These are phyloP conservation scores for Athelia sp. DNA, from an alignment of 1,284 basidiomycete genomes.

Conservation along the genomic window DNA sequence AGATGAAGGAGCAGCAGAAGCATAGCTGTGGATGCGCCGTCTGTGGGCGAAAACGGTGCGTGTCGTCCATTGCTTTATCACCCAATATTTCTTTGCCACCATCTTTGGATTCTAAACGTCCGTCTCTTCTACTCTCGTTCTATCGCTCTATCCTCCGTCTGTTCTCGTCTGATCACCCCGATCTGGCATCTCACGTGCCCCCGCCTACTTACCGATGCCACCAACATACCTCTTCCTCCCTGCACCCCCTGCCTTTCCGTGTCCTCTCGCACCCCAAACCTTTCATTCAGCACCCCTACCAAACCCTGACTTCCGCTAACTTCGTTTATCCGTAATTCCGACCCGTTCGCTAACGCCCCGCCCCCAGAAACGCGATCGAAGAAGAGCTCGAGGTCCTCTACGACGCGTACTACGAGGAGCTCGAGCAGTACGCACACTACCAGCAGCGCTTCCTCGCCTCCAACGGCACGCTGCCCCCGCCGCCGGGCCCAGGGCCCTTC, in stretches of 20 bases:
- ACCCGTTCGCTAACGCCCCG: conserved; percentile 17
- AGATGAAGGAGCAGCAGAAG: conserved; percentile 99
- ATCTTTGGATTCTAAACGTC: too few relatives aligned
- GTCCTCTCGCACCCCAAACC: too few relatives aligned
- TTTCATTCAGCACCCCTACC: too few relatives aligned
- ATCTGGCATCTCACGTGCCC: too few relatives aligned
- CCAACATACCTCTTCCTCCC: too few relatives aligned
- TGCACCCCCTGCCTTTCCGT: too few relatives aligned
- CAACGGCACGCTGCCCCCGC: conserved; percentile 82
- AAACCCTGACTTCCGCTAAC: too few relatives aligned
- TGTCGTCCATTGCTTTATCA: conserved; percentile 24
- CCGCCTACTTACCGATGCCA: too few relatives aligned
- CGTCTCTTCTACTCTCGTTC: too few relatives aligned
- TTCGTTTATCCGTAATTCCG: too few relatives aligned
- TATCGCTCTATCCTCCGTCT: too few relatives aligned
- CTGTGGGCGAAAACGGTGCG: conserved; percentile 92
- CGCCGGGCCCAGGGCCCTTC: conserved; percentile 95
- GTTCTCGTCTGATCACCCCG: too few relatives aligned
- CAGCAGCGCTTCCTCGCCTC: conserved; percentile 83
- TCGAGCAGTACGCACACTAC: conserved; percentile 97
- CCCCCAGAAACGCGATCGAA: conserved; percentile 86
- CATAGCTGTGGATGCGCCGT: conserved; percentile 95
- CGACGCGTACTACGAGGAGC: conserved; percentile 99
- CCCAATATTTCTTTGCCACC: conserved; percentile 16
- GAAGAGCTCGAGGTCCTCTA: conserved; percentile 99